Percentiles rank a stretch among this genome's conserved stretches.
Conservation (phyloP, 2,329 filamentous ascomycete genomes). For the Ceratocystis destructans region DNA sequence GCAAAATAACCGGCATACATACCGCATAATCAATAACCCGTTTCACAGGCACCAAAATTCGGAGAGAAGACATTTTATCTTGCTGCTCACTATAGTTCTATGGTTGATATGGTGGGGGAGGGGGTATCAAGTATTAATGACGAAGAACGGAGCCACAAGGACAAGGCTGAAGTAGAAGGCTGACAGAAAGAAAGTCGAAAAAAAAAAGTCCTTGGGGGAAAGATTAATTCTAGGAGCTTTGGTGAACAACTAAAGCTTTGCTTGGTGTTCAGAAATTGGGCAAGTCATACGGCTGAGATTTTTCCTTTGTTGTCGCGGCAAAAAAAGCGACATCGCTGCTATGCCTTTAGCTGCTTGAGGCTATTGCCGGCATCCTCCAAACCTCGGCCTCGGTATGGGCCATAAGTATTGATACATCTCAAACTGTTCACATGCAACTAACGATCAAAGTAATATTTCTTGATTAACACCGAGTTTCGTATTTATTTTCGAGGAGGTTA, state of each 20-base stretch:
- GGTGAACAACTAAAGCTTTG: neutral
- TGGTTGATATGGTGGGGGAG: neutral
- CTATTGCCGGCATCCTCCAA: constrained; percentile 13
- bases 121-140: neutral
- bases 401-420: constrained; percentile 13
- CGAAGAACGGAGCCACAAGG: neutral
- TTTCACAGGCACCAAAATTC: constrained; percentile 70
- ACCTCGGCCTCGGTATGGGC: constrained; percentile 10
- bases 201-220: neutral
- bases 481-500: neutral
- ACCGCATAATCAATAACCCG: constrained; percentile 80
- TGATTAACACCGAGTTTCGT: neutral
- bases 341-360: constrained; percentile 7
- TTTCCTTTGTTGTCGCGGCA: constrained; percentile 7
- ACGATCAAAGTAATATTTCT: neutral
- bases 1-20: constrained; percentile 26
- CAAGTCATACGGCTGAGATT: neutral
- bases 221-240: neutral
- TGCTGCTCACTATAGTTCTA: neutral
- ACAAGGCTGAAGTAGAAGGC: neutral
- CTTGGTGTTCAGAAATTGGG: neutral
- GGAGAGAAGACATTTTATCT: constrained; percentile 44
- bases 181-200: neutral
- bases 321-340: constrained; percentile 18
- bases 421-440: constrained; percentile 1